Evolutionary conservation across 306 rosid species (phyloP).

Genomic region (Prosopis cineraria): DNA sequence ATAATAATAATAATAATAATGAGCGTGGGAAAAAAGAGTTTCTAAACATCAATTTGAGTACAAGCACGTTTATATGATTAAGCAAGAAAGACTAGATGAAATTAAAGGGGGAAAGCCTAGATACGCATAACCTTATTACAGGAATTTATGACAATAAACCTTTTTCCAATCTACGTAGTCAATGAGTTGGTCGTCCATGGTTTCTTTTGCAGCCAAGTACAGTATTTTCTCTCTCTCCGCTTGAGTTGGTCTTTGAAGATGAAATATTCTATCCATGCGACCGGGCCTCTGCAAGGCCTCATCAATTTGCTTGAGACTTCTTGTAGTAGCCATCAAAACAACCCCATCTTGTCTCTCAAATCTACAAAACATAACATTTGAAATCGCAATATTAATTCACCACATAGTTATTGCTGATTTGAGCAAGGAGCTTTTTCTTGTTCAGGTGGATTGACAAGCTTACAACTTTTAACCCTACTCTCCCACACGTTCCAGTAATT

Average conservation of each 20-base stretch:
- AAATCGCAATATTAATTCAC: slow-evolving; percentile 11
- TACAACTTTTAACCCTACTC: not conserved
- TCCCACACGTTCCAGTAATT: not conserved
- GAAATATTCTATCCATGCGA: slow-evolving; percentile 97
- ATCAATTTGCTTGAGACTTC: slow-evolving; percentile 88
- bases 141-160: slow-evolving; percentile 48
- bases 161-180: slow-evolving; percentile 94
- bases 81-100: not conserved
- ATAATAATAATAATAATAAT: too few relatives aligned
- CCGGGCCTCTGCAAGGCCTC: slow-evolving; percentile 98
- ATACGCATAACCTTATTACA: slow-evolving; percentile 16
- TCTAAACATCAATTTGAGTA: slow-evolving; percentile 1
- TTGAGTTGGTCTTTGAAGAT: slow-evolving; percentile 97
- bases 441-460: not conserved
- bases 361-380: slow-evolving; percentile 47
- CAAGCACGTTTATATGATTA: slow-evolving; percentile 12
- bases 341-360: slow-evolving; percentile 99
- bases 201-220: slow-evolving; percentile 75
- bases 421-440: slow-evolving; percentile 9
- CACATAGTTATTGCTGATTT: slow-evolving; percentile 17
- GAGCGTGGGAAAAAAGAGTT: not conserved
- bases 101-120: not conserved
- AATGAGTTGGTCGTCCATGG: slow-evolving; percentile 87
- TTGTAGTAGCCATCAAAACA: slow-evolving; percentile 97
- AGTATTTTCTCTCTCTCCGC: slow-evolving; percentile 85